Percentiles rank a stretch among this genome's conserved stretches.
phyloP scores from a whole-genome alignment of 129 eudicot species.

The Saposhnikovia divaricata region DNA sequence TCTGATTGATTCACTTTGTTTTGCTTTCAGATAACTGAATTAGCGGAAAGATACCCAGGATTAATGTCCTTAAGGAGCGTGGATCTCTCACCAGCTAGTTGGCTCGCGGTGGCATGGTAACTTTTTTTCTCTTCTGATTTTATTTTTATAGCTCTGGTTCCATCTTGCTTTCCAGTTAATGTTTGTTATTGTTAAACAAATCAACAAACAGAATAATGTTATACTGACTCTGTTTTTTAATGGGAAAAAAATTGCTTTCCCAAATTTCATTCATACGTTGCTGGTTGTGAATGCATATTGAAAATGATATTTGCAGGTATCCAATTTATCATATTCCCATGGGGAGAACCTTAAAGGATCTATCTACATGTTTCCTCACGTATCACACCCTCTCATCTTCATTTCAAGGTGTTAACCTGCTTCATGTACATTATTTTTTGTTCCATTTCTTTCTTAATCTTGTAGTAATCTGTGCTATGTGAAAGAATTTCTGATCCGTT shows the following conservation, averaged over 20 bases:
- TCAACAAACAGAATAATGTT: neutral
- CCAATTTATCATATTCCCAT: conserved; percentile 93
- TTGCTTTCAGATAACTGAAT: conserved; percentile 34
- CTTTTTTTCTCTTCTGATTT: conserved; percentile 1
- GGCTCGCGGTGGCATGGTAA: conserved; percentile 84
- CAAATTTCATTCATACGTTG: neutral
- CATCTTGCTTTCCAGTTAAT: neutral
- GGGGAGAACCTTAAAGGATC: conserved; percentile 73
- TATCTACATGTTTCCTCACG: conserved; percentile 82
- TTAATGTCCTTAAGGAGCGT: conserved; percentile 68
- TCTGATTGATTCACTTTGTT: neutral
- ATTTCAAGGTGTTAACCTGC: conserved; percentile 56
- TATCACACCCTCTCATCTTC: conserved; percentile 92
- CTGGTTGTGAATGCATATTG: neutral
- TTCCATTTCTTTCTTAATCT: neutral
- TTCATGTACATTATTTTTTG: neutral
- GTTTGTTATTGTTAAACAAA: neutral
- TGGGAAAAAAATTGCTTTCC: neutral
- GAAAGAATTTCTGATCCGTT: neutral
- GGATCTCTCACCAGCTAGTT: conserved; percentile 72
- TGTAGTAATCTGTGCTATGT: neutral
- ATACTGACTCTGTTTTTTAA: neutral
- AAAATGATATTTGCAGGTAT: conserved; percentile 42
- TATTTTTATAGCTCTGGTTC: neutral
- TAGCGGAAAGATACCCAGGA: conserved; percentile 59